Evolutionary conservation across 352 stramenopile species (phyloP), one percentile per base, ranked within the genome.

Genomic region (Phytophthora pisi): DNA sequence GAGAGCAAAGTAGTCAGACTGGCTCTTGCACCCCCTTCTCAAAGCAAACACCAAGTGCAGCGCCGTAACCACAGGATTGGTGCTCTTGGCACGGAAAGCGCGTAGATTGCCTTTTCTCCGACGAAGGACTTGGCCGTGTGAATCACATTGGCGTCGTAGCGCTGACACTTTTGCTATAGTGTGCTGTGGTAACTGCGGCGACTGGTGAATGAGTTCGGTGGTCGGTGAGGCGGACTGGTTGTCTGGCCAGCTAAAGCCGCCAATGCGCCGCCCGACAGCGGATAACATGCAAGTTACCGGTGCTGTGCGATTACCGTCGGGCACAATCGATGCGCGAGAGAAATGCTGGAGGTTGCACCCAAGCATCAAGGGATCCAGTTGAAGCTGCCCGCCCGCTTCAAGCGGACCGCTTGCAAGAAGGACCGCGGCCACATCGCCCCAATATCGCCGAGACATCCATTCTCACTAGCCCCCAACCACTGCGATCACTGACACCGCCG

Each of bases 321-420:
- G 51, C 47, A 31, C 57, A 57, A 51, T 64, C 3, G 31, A 16
- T 2, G 57, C 57, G 45, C 11, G 46, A 59, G 58, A 59, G 58
- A 65, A 65, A 53, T 58, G 47, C 23, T 46, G 16, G 36, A 15
- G 30, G 34, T 43, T 20, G 43, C 45, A 45, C 26, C 50, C 8
- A 43, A 42, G 50, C 7, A 65, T 26, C 36, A 59, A 58, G 47
- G 58, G 16, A 50, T 28, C 38, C 28, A 50, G 43, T 50, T 65
- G 58, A 65, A 65, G 38, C 34, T 50, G 43, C 31, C 9, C 11
- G 31, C 7, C 8, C 26, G 26, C 26, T 30, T 30, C 26, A 30
- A 30, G 26, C 26, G 26, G 26, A 30, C 26, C 26, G 26, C 26
- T 30, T 30, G 31, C 31, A 38, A 13, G 31, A 38, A 38, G 31